A percentile compares a stretch with the other conserved stretches of the same genome.
Evolutionary conservation across 129 eudicot species (phyloP).

Genomic region (Ambrosia artemisiifolia): DNA sequence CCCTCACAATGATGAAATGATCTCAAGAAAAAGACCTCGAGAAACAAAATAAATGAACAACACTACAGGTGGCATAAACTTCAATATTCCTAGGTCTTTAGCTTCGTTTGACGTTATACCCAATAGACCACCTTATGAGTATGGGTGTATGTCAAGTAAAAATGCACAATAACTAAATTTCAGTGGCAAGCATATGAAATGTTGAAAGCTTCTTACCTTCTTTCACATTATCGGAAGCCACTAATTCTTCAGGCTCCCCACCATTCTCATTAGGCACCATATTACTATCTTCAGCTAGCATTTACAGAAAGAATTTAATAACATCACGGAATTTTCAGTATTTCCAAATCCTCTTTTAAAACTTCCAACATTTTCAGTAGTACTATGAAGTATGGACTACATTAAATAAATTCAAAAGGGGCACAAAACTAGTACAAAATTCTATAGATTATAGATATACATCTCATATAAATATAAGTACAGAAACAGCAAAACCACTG

Average conservation of each 20-base stretch:
- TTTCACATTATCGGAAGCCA: constrained; percentile 30
- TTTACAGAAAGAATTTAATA: constrained; percentile 14
- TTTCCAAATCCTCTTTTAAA: background rate
- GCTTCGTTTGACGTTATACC: background rate
- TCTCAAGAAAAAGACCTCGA: background rate
- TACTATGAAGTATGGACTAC: background rate
- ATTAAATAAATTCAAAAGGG: background rate
- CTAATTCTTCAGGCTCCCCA: constrained; percentile 39
- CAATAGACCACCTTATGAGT: background rate
- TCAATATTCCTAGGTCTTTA: background rate
- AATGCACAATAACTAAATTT: background rate
- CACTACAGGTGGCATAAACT: background rate
- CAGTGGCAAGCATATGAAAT: background rate
- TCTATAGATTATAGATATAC: background rate
- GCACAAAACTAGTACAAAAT: background rate
- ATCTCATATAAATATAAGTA: background rate
- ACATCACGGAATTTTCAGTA: constrained; percentile 3
- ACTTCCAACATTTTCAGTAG: background rate
- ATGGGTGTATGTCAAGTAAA: background rate
- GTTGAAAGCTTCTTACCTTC: constrained; percentile 41
- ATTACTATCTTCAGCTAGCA: constrained; percentile 51
- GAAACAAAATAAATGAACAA: background rate
- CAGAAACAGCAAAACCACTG: background rate
- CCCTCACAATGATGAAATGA: background rate
- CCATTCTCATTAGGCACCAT: constrained; percentile 46